These are phyloP conservation scores for Cocos nucifera DNA, from an alignment of 176 grass and related monocot species.

Conservation along the genomic window DNA sequence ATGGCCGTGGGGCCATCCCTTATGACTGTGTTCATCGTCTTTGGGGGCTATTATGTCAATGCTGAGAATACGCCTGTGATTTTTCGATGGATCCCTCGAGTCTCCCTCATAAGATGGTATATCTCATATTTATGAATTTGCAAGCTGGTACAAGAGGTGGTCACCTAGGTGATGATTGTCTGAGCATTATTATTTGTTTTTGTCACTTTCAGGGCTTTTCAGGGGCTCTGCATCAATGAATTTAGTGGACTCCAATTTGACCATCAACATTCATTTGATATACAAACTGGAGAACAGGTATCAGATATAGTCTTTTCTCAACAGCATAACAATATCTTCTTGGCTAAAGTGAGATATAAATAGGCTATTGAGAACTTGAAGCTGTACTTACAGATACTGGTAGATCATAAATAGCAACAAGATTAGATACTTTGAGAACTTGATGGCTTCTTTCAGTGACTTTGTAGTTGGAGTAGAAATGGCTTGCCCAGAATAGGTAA, in stretches of 20 bases:
- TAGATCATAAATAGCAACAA: too few relatives aligned
- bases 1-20: constrained; percentile 97
- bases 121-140: constrained; percentile 1
- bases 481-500: too few relatives aligned
- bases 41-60: constrained; percentile 96
- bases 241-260: constrained; percentile 88
- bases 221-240: constrained; percentile 92
- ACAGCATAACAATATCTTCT: too few relatives aligned
- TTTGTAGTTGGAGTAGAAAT: too few relatives aligned
- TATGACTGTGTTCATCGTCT: constrained; percentile 97
- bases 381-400: too few relatives aligned
- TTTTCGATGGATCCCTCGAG: constrained; percentile 84
- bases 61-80: constrained; percentile 73
- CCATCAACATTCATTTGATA: constrained; percentile 67
- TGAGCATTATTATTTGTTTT: background rate
- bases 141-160: background rate
- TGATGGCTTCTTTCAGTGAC: too few relatives aligned
- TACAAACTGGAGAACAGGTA: constrained; percentile 95
- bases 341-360: too few relatives aligned
- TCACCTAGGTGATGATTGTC: too few relatives aligned
- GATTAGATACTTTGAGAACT: too few relatives aligned
- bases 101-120: constrained; percentile 96
- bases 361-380: too few relatives aligned
- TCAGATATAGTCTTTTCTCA: background rate
- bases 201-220: constrained; percentile 56